Base-by-base conservation (phyloP, 148 eudicot species). In the Heliamphora exappendiculata region DNA sequence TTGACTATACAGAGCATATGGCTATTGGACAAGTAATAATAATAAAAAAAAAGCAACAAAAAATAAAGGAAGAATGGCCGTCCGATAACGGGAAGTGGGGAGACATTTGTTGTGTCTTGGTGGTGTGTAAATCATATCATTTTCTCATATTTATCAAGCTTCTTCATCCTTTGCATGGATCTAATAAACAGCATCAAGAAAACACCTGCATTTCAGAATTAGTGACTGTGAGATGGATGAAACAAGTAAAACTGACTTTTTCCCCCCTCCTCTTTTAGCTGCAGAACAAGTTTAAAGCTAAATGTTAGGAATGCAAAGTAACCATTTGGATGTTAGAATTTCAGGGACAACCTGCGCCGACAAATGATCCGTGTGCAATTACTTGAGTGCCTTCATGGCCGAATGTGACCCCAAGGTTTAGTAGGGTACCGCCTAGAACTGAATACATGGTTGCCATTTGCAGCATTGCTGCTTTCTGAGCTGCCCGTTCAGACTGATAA, bases 371-470 rank as follows among this genome's bases (percentile, higher is more conserved):
- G 57, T 89, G 89, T 19, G 97, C 98, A 9, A 90, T 67, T 28
- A 80, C 29, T 76, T 84, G 81, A 76, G 80, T 81, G 81, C 94
- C 97, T 85, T 93, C 97, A 74, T 51, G 85, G 84, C 81, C 81
- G 29, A 91, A 81, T 10, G 91, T 84, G 84, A 95, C 91, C 42
- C 97, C 99, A 47, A 95, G 83, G 79, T 95, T 95, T 31, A 95
- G 58, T 59, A 95, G 85, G 75, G 97, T 91, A 63, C 99, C 91
- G 1, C 93, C 93, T 36, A 86, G 14, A 78, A 95, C 98, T 54
- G 98, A 91, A 71, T 95, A 89, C 85, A 95, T 88, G 20, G 99
- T 95, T 72, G 98, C 99, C 91, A 91, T 89, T 80, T 95, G 99
- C 77, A 95, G 81, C 82, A 93, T 84, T 24, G 94, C 91, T 57